Conservation (phyloP, 1,284 basidiomycete species). For the Rhodotorula mucilaginosa region DNA sequence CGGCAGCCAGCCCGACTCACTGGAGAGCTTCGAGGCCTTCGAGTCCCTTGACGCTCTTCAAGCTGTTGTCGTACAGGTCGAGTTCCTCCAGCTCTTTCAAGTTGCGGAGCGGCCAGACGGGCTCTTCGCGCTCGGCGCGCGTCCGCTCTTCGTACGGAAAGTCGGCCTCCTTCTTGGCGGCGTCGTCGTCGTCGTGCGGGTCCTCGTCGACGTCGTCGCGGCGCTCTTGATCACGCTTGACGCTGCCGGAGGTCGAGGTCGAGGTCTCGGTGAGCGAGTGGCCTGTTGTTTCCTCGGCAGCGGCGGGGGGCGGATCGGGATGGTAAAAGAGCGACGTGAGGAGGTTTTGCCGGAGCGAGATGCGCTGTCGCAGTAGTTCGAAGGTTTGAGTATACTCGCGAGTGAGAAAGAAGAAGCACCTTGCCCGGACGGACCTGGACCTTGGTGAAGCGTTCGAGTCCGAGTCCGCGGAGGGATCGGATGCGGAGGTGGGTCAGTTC, state of each 20-base stretch:
- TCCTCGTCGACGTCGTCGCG: slow-evolving; percentile 36
- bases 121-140: slow-evolving; percentile 57
- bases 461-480: slow-evolving; percentile 42
- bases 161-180: slow-evolving; percentile 40
- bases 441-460: slow-evolving; percentile 39
- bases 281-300: not conserved
- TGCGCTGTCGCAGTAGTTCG: slow-evolving; percentile 64
- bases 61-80: slow-evolving; percentile 92
- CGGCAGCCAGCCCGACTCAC: slow-evolving; percentile 55
- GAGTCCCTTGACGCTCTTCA: slow-evolving; percentile 72
- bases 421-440: slow-evolving; percentile 47
- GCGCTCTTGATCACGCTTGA: not conserved
- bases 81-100: slow-evolving; percentile 76
- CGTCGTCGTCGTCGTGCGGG: slow-evolving; percentile 37
- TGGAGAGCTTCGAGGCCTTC: slow-evolving; percentile 62
- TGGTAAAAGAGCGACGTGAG: slow-evolving; percentile 59
- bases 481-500: slow-evolving; percentile 85
- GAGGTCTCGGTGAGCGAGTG: not conserved
- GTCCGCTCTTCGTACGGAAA: slow-evolving; percentile 31
- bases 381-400: slow-evolving; percentile 53
- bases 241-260: not conserved
- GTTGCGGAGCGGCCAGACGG: slow-evolving; percentile 54
- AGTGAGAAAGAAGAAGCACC: slow-evolving; percentile 50
- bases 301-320: slow-evolving; percentile 16
- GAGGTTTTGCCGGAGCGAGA: slow-evolving; percentile 88